These are phyloP conservation scores for Xylariaceae sp. DNA, from an alignment of 2,329 filamentous ascomycete genomes.

Conservation along the genomic window DNA sequence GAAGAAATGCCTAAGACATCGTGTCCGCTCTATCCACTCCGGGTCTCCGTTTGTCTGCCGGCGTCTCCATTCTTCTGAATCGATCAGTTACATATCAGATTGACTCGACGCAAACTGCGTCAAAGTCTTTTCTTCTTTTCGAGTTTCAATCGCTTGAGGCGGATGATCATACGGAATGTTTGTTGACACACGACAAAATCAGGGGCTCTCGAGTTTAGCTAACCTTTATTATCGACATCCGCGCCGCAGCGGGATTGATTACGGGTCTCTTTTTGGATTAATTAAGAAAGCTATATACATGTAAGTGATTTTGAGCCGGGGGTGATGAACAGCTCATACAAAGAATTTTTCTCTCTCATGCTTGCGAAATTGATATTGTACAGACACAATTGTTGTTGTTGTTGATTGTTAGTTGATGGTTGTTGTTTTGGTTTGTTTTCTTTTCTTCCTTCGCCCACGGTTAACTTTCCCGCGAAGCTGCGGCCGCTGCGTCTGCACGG, in stretches of 20 bases:
- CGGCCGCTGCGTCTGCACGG: conserved; percentile 13
- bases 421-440: no score
- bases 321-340: no score
- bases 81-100: no score
- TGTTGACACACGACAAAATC: background rate
- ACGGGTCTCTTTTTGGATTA: background rate
- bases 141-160: background rate
- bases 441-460: background rate
- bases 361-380: no score
- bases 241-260: background rate
- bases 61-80: no score
- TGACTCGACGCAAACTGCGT: no score
- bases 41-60: no score
- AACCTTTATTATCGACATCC: background rate
- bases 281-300: conserved; percentile 11
- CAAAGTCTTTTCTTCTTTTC: background rate
- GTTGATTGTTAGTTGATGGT: no score
- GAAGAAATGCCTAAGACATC: no score
- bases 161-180: background rate
- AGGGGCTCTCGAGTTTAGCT: background rate
- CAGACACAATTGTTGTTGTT: no score
- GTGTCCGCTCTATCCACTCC: no score
- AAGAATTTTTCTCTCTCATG: no score
- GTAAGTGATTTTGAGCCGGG: background rate
- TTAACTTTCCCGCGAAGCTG: conserved; percentile 14